Conservation (phyloP, 2,329 filamentous ascomycete species). For the Colletotrichum zoysiae region DNA sequence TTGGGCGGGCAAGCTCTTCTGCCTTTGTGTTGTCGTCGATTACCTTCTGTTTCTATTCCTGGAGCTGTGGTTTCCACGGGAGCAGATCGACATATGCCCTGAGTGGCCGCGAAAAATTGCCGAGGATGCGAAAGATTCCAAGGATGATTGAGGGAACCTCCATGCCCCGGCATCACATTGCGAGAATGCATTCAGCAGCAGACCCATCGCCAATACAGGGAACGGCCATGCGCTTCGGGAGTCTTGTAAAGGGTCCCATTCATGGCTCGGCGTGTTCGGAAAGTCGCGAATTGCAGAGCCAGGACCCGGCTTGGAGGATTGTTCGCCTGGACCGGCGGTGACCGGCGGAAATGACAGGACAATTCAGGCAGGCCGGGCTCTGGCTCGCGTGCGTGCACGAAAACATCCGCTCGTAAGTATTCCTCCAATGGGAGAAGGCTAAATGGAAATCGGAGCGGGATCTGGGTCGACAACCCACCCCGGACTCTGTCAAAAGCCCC, state of each 20-base stretch:
- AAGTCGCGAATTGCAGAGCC: background rate
- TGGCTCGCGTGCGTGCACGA: background rate
- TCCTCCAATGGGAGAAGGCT: conserved; percentile 22
- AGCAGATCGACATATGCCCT: conserved; percentile 87
- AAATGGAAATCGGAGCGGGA: conserved; percentile 12
- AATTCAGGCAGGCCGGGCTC: background rate
- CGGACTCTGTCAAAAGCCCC: conserved; percentile 3
- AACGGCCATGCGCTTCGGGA: no score
- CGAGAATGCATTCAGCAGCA: background rate
- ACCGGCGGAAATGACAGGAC: conserved; percentile 29
- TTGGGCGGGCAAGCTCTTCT: conserved; percentile 98
- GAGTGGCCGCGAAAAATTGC: conserved; percentile 87
- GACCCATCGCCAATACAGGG: no score
- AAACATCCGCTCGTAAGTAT: conserved; percentile 1
- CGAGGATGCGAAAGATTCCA: conserved; percentile 45
- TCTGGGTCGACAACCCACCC: conserved; percentile 24
- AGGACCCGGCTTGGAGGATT: background rate
- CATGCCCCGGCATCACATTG: background rate
- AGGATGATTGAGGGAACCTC: conserved; percentile 28
- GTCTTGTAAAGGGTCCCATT: background rate
- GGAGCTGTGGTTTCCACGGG: conserved; percentile 87
- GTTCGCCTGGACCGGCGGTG: conserved; percentile 12
- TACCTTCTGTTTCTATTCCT: conserved; percentile 91
- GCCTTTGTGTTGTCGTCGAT: conserved; percentile 92
- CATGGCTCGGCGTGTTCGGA: background rate